phyloP scores from a whole-genome alignment of 139 green algal species.

The Deuterostichococcus epilithicus region DNA sequence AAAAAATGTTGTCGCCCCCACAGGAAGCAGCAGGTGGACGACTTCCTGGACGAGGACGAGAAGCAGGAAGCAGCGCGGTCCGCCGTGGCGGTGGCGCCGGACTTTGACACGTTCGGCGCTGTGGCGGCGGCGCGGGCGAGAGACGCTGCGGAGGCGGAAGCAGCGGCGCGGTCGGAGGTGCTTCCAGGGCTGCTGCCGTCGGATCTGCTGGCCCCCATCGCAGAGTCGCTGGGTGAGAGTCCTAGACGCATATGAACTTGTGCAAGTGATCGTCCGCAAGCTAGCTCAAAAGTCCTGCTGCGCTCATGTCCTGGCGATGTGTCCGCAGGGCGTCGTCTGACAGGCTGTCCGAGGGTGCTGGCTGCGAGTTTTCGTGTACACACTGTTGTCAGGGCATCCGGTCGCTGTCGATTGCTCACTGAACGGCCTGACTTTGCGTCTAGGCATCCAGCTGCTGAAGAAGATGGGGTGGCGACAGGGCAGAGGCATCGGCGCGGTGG shows the following conservation, averaged over 20 bases:
- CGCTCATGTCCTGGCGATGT: too few species aligned
- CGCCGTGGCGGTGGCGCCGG: conserved; percentile 13
- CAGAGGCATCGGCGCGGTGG: conserved; percentile 54
- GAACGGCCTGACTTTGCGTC: too few species aligned
- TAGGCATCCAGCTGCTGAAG: conserved; percentile 24
- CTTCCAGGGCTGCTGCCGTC: conserved; percentile 59
- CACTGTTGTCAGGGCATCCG: too few species aligned
- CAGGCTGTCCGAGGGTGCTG: too few species aligned
- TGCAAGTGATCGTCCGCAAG: too few species aligned
- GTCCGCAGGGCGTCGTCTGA: too few species aligned
- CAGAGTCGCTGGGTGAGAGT: conserved; percentile 57
- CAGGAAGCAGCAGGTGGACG: conserved; percentile 64
- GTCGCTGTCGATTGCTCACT: too few species aligned
- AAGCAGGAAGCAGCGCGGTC: conserved; percentile 36
- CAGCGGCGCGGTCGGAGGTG: conserved; percentile 18
- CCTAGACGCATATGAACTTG: too few species aligned
- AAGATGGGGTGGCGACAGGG: conserved; percentile 92
- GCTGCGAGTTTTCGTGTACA: too few species aligned
- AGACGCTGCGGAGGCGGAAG: conserved; percentile 9
- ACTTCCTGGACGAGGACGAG: conserved; percentile 97
- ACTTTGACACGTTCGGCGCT: conserved; percentile 85
- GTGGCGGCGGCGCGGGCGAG: conserved; percentile 38
- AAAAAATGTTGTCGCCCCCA: not conserved
- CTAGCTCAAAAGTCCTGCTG: too few species aligned
- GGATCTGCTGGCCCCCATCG: conserved; percentile 75